Percentiles rank a stretch among this genome's conserved stretches.
Conservation (phyloP, 1,284 basidiomycete species). For the Rhodotorula glutinis region DNA sequence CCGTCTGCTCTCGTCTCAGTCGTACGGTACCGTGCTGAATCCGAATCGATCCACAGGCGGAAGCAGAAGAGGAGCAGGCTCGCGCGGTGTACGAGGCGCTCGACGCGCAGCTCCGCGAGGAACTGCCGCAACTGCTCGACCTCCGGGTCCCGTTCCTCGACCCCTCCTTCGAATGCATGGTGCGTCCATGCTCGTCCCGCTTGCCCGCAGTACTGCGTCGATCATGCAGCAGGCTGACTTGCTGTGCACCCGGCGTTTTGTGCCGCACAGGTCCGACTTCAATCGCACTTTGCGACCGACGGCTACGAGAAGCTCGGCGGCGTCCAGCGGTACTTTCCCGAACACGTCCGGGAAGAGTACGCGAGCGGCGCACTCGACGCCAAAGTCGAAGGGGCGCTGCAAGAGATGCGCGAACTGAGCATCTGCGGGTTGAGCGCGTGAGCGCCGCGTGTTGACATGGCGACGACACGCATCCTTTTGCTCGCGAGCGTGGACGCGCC, state of each 20-base stretch:
- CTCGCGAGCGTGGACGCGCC: no score
- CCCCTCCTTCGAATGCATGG: conserved; percentile 97
- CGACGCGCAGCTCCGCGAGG: conserved; percentile 85
- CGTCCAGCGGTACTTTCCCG: conserved; percentile 92
- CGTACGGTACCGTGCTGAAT: not conserved
- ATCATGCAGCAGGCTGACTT: no score
- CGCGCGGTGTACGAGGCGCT: conserved; percentile 90
- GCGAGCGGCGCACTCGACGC: conserved; percentile 93
- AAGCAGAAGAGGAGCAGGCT: conserved; percentile 90
- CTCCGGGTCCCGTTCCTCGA: conserved; percentile 96
- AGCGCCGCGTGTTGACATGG: not conserved
- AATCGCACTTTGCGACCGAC: conserved; percentile 52
- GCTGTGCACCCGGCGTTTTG: no score
- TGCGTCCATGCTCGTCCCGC: conserved; percentile 19
- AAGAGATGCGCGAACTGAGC: conserved; percentile 93
- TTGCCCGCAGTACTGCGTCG: no score
- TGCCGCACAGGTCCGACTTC: conserved; percentile 67
- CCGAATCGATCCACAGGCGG: conserved; percentile 60
- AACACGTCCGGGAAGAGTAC: conserved; percentile 90
- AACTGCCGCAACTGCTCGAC: conserved; percentile 89
- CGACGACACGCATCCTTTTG: not conserved
- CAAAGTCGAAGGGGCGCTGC: conserved; percentile 88
- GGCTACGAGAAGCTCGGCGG: conserved; percentile 97
- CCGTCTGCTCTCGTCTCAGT: conserved; percentile 33
- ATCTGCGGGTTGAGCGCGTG: conserved; percentile 56